Conservation (phyloP, 2,329 filamentous ascomycete genomes). For the Aspergillus caelatus region DNA sequence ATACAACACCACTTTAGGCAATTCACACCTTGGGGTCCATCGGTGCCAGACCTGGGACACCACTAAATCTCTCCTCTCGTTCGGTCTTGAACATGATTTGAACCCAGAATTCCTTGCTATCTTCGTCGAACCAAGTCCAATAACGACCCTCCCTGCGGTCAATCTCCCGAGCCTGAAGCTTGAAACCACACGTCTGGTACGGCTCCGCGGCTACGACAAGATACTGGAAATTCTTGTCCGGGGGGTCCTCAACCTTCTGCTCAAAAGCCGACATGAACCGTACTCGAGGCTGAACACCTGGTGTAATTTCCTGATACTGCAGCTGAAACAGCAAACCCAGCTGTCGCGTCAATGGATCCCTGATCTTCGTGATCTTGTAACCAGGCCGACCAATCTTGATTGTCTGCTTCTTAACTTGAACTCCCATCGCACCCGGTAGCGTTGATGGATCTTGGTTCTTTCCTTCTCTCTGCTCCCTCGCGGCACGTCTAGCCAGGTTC, state of each 20-base stretch:
- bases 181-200: slow-evolving; percentile 97
- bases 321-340: slow-evolving; percentile 93
- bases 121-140: slow-evolving; percentile 94
- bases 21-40: slow-evolving; percentile 34
- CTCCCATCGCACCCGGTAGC: slow-evolving; percentile 74
- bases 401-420: slow-evolving; percentile 77
- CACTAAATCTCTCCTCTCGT: slow-evolving; percentile 83
- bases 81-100: slow-evolving; percentile 99
- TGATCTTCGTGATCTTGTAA: slow-evolving; percentile 96
- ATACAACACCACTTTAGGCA: not conserved
- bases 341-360: slow-evolving; percentile 85
- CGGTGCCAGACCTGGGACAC: slow-evolving; percentile 66
- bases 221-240: slow-evolving; percentile 93
- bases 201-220: slow-evolving; percentile 93
- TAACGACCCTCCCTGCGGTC: slow-evolving; percentile 85
- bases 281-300: slow-evolving; percentile 76
- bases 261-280: slow-evolving; percentile 98
- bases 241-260: slow-evolving; percentile 88
- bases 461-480: slow-evolving; percentile 91
- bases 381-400: slow-evolving; percentile 96
- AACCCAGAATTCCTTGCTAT: slow-evolving; percentile 96
- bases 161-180: slow-evolving; percentile 89
- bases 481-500: slow-evolving; percentile 91
- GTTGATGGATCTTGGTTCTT: slow-evolving; percentile 65
- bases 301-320: slow-evolving; percentile 87